phyloP scores from a whole-genome alignment of 371 early-diverging fungal genomes.

The Zopfochytrium polystomum region DNA sequence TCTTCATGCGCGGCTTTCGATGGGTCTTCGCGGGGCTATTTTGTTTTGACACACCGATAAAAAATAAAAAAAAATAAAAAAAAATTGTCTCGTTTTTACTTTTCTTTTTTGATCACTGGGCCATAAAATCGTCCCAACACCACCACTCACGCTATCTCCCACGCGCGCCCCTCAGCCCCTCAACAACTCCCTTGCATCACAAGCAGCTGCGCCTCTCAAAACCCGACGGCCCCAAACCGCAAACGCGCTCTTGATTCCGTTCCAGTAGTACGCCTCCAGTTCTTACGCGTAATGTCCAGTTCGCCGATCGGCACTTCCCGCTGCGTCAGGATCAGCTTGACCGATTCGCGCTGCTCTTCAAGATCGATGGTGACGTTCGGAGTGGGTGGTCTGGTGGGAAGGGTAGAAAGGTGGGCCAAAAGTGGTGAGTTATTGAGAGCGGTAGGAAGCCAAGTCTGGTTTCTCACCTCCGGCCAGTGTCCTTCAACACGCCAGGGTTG shows the following conservation, averaged over 20 bases:
- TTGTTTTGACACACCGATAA: background rate
- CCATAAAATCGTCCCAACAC: background rate
- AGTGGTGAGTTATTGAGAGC: background rate
- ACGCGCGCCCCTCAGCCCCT: slow-evolving; percentile 12
- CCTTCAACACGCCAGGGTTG: slow-evolving; percentile 79
- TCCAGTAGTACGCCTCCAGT: slow-evolving; percentile 95
- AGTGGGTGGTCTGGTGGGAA: slow-evolving; percentile 81
- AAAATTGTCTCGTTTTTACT: background rate
- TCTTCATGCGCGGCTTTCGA: no score
- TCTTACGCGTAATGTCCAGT: slow-evolving; percentile 73
- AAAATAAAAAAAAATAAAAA: background rate
- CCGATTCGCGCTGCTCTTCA: slow-evolving; percentile 66
- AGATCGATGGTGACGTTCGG: slow-evolving; percentile 76
- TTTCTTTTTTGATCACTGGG: background rate
- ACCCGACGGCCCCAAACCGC: slow-evolving; percentile 54
- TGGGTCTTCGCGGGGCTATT: no score
- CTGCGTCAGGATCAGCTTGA: slow-evolving; percentile 73
- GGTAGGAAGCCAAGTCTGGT: background rate
- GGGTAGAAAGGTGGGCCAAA: background rate
- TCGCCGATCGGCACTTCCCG: slow-evolving; percentile 86
- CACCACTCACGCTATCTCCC: background rate
- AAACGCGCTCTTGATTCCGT: slow-evolving; percentile 86
- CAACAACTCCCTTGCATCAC: slow-evolving; percentile 2
- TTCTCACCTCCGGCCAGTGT: slow-evolving; percentile 75
- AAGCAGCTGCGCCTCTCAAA: background rate